Base-by-base conservation (phyloP, 106 monocot genomes). In the Apostasia ramifera region DNA sequence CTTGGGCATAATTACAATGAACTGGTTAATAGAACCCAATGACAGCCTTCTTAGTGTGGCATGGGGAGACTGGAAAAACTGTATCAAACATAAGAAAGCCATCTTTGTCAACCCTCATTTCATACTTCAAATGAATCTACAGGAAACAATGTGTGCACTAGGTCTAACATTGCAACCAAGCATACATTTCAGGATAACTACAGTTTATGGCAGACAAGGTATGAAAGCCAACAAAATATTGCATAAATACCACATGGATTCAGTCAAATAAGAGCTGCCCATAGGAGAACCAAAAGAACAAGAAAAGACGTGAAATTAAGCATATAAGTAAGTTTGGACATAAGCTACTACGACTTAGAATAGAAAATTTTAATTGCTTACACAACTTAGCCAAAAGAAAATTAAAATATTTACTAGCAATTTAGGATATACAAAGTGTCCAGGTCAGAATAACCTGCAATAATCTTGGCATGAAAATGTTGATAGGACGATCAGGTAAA, bases 31-130 rank as follows among this genome's bases (percentile, higher is more conserved):
- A 74, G 86, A 93, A 49, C 90, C 81, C 71, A 99, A 78, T 1
- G 93, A 79, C 71, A 99, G 82, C 74, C 83, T 93, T 77, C 98
- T 87, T 45, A 99, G 74, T 15, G 58, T 73, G 5, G 84, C 75
- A 81, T 99, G 98, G 42, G 93, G 83, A 68, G 93, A 90, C 63
- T 88, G 93, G 69, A 99, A 99, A 90, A 93, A 80, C 98, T 99
- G 82, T 70, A 73, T 2, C 44, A 72, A 55, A 75, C 3, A 45
- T 61, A 54, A 58, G 4, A 62, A 62, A n/a, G 44, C 44, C n/a
- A 44, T 13, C 62, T 44, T 12, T 60, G 46, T 65, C 2, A 49
- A 49, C 3, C 10, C 0, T 44, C 62, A 43, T 26, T 0, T 26
- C 26, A 26, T 26, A 26, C 26, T 26, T 26, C 26, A 26, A 26